Evolutionary conservation across 1,139 yeast genomes (phyloP), one percentile per base, ranked within the genome.

Genomic region (Schwanniomyces etchellsii): DNA sequence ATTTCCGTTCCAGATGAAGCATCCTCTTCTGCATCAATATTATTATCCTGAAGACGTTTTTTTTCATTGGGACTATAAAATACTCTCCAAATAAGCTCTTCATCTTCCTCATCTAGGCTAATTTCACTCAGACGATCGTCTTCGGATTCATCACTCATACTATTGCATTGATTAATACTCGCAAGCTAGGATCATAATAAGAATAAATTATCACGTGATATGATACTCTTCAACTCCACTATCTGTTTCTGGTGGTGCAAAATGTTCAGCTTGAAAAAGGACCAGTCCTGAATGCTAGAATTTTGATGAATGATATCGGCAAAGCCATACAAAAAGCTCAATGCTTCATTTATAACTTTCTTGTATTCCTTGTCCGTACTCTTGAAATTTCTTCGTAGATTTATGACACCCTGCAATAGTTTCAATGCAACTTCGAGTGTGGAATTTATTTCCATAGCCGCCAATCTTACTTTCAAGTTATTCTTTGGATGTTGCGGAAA

Each of bases 91-190:
- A 67, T 60, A 37, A 67, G 53, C 36, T 62, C 72, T 43, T 66
- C 73, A 32, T 67, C 74, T 28, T 66, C 72, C 40, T 65, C 72
- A 28, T 67, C 72, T 12, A 67, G 47, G 35, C 70, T 63, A 9
- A 65, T 60, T 35, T 66, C 72, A 29, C 68, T 59, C 15, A 41
- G 40, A 16, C 44, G 30, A 7, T 52, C 52, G 18, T 47, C 32
- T 11, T 27, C 31, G 10, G 16, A 11, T 11, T 20, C 29, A 5
- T 20, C n/a, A 10, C 9, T n/a, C 32, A 30, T 30, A n/a, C n/a
- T n/a, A n/a, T n/a, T n/a, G n/a, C n/a, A n/a, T n/a, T n/a, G n/a
- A n/a, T n/a, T n/a, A n/a, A n/a, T n/a, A n/a, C n/a, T n/a, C n/a
- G n/a, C n/a, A n/a, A n/a, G n/a, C n/a, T n/a, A n/a, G n/a, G n/a